Evolutionary conservation across 495 filamentous ascomycete genomes (phyloP), one percentile per base, ranked within the genome.

Genomic region (Elasticomyces elasticus): DNA sequence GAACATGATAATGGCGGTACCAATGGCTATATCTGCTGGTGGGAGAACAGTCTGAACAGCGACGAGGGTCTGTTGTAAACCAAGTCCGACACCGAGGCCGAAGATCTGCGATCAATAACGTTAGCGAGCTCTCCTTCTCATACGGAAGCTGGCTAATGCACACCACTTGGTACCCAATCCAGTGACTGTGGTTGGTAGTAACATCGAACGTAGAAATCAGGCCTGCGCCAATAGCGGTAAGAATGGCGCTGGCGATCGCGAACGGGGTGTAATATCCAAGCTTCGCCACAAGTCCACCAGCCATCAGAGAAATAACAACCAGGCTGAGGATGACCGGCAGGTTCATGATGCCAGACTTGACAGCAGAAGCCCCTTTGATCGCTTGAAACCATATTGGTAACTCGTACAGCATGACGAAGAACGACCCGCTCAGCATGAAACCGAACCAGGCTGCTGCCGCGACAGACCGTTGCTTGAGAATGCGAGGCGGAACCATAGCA

Each of bases 131-230:
- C n/a, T n/a, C n/a, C n/a, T n/a, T n/a, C n/a, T n/a, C n/a, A n/a
- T n/a, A n/a, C n/a, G n/a, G n/a, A n/a, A n/a, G n/a, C n/a, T n/a
- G n/a, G n/a, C n/a, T n/a, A n/a, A n/a, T n/a, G n/a, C n/a, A n/a
- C n/a, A 89, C 54, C 49, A 86, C 72, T 62, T 86, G 78, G 60
- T 80, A 87, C 13, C 81, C 83, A 46, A 84, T 80, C 84, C 83
- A 89, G 27, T 73, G 68, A 4, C 69, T 52, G 23, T 70, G 69
- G 17, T 62, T 60, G 1, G 80, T 79, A 51, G 76, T 65, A 0
- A 71, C 45, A 25, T 72, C 70, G 41, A 86, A 73, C 1, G 81
- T 82, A 0, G 79, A 80, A 19, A 89, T 60, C 15, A 89, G 65
- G 0, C 85, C 86, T 10, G 78, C 69, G 0, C 81, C 85, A 9